Evolutionary conservation across 768 basidiomycete species (phyloP), one percentile per base, ranked within the genome.

Genomic region (Podaxis carcinomalis): DNA sequence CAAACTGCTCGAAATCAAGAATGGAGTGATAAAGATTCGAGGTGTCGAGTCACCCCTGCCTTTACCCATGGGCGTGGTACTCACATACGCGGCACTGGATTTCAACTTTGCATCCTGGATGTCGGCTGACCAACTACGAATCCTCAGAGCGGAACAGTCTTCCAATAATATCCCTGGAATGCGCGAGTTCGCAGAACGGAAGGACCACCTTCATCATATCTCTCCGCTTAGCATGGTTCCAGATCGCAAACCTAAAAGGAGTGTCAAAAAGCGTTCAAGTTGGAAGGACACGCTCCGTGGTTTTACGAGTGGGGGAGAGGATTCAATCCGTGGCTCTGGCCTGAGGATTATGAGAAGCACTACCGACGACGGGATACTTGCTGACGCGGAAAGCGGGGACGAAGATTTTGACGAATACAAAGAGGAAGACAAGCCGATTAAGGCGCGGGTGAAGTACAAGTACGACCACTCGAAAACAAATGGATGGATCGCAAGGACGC

Each of bases 101-200:
- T 98, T 99, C 78, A 98, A 98, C 72, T 98, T 96, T 68, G 94
- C 93, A 0, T 96, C 95, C 21, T 98, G 96, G 96, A 94, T 95
- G 93, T 83, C 90, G 0, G 86, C 87, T 7, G 83, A 83, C 19
- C 87, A 98, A 71, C 79, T 98, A 59, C 87, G 85, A 4, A 89
- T 96, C 28, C 78, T 98, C 13, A 84, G 90, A 56, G 84, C 89
- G 2, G 95, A 98, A 71, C 92, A 93, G 69, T 94, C 93, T 1
- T 87, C 90, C 13, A 85, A 89, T 0, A 84, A 92, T 71, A 77
- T 98, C 13, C 83, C 89, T 27, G 88, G 88, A 0, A 74, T 95
- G 63, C 80, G 77, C 49, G 87, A 86, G 62, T 68, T 89, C 40
- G 88, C 84, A 7, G 83, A 86, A 63, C 90, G 90, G 69, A 98